Evolutionary conservation across 345 rosid genomes (phyloP), one percentile per base, ranked within the genome.

Genomic region (Salix dunnii): DNA sequence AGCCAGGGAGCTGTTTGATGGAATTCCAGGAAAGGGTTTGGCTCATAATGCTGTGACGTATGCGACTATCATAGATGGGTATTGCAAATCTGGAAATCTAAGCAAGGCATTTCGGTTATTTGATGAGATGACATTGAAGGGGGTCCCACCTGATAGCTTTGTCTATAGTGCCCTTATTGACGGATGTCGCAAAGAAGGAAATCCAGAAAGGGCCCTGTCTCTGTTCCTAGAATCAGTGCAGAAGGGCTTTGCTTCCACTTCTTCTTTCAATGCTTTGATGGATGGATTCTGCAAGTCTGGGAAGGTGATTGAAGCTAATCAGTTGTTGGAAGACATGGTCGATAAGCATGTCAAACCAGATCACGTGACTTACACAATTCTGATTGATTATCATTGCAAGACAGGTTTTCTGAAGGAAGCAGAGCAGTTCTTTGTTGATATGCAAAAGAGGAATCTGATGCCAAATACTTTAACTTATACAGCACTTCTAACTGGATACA

Each of bases 181-280:
- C 74, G 95, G 95, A 66, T 92, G 92, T 81, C 89, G 92, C 85
- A 87, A 89, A 87, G 88, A 71, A 72, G 91, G 92, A 76, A 73
- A 82, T 61, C 14, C 84, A 16, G 89, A 88, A 81, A 88, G 84
- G 85, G 97, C 92, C 63, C 78, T 83, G 20, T 81, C 89, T 68
- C 70, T 92, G 69, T 85, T 85, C 80, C 78, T 61, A 30, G 85
- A 86, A 82, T 85, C 85, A 84, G 79, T 86, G 82, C 76, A 85
- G 79, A 87, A 87, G 74, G 93, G 86, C 72, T 49, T 83, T 76
- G 82, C 83, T 60, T 87, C 89, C 38, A 84, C 86, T 46, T 65
- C 81, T 71, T 84, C 92, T 83, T 85, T 90, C 76, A 92, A 90
- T 80, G 84, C 89, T 73, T 80, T 90, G 83, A 82, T 94, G 60